Conservation (phyloP, 345 rosid species). For the Punica granatum region DNA sequence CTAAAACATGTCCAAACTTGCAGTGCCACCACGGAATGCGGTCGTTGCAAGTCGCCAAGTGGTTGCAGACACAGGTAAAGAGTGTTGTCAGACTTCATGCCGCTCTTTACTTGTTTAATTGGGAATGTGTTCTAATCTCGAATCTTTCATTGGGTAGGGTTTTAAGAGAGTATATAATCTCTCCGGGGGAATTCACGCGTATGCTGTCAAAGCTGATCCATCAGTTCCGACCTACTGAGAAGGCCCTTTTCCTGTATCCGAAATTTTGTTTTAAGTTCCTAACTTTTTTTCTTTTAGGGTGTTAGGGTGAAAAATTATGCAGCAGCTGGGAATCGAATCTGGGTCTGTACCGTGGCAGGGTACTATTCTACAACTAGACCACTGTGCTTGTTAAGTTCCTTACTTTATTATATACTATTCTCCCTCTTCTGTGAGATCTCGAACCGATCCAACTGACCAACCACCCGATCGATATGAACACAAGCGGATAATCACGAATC, state of each 20-base stretch:
- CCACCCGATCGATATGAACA: background rate
- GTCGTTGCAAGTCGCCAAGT: constrained; percentile 76
- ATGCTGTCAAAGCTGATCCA: constrained; percentile 63
- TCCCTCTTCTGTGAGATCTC: too few relatives aligned
- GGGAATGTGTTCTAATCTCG: background rate
- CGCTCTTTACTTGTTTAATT: background rate
- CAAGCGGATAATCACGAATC: background rate
- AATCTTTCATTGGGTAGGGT: constrained; percentile 41
- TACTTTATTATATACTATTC: too few relatives aligned
- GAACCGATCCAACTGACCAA: too few relatives aligned
- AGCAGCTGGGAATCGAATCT: constrained; percentile 61
- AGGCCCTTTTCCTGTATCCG: background rate
- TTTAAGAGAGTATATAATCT: constrained; percentile 66
- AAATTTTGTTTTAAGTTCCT: background rate
- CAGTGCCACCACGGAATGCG: constrained; percentile 93
- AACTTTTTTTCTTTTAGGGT: too few relatives aligned
- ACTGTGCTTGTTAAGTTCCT: too few relatives aligned
- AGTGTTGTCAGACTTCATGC: background rate
- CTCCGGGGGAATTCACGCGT: constrained; percentile 79
- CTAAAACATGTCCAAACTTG: constrained; percentile 6
- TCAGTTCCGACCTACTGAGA: constrained; percentile 72
- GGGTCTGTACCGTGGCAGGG: constrained; percentile 70
- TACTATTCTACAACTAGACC: constrained; percentile 85
- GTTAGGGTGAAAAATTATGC: too few relatives aligned
- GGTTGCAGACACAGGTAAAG: constrained; percentile 78